Base-by-base conservation (phyloP, 495 filamentous ascomycete genomes). In the Tetracladium marchalianum region DNA sequence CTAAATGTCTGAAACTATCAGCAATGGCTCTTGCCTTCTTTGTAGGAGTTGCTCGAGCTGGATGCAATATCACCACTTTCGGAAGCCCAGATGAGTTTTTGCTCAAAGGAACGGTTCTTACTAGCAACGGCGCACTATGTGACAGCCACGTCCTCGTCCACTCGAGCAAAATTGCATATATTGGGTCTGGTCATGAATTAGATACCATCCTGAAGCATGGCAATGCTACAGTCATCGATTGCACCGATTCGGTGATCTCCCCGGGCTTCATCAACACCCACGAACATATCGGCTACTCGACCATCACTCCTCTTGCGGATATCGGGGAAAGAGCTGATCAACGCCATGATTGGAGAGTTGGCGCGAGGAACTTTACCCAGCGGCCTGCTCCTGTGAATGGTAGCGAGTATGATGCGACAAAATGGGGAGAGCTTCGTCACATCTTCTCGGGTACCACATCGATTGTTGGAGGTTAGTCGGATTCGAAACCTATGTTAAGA, bases 181-280 rank as follows among this genome's bases (percentile, higher is more conserved):
- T 43, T 2, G 50, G 50, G 3, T 27, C 22, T 27, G 22, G 22
- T 27, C 22, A 3, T 7, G 22, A 27, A 27, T 3, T 27, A 3
- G 7, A 27, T 27, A 3, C 22, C 7, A 27, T 27, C 7, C 7
- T 27, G 22, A 27, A 27, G 22, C 22, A 27, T 27, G 22, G 22
- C 3, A 27, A 27, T 27, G 22, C 22, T 7, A 27, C 22, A 27
- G 22, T 27, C 3, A 63, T 76, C 27, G 61, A 73, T 52, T 65
- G 62, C 40, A 67, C 56, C 0, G 59, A 64, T 47, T 69, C 71
- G 42, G 69, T 77, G 39, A 58, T 75, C 16, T 56, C 62, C 5
- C 68, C 72, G 0, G 73, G 73, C n/a, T 73, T 75, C 56, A 57
- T 77, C 43, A 67, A 75, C 53, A 75, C 72, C 0, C 73, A 75